phyloP scores from a whole-genome alignment of 495 filamentous ascomycete species.

The Articulospora tetracladia region DNA sequence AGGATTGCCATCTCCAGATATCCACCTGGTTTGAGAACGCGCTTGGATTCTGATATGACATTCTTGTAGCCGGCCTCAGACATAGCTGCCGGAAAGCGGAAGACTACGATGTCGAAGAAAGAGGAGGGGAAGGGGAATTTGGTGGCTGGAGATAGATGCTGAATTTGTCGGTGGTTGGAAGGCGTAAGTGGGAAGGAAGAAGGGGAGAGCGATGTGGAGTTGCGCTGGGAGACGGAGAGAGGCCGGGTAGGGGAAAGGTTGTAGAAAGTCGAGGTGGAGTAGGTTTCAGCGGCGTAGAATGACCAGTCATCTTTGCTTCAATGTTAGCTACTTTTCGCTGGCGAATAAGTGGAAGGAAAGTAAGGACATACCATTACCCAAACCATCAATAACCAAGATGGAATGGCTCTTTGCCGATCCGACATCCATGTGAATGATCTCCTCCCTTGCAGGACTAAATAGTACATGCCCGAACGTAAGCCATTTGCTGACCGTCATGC shows the following conservation, averaged over 20 bases:
- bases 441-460: constrained; percentile 86
- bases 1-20: constrained; percentile 84
- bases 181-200: constrained; percentile 55
- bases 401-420: constrained; percentile 45
- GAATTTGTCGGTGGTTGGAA: constrained; percentile 81
- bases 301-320: constrained; percentile 80
- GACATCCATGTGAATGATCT: constrained; percentile 48
- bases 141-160: constrained; percentile 60
- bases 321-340: constrained; percentile 26
- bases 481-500: constrained; percentile 68
- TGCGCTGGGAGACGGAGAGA: constrained; percentile 35
- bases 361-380: constrained; percentile 55
- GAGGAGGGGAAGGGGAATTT: constrained; percentile 85
- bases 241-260: constrained; percentile 60
- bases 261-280: constrained; percentile 81
- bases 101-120: constrained; percentile 80
- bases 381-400: constrained; percentile 88
- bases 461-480: constrained; percentile 92
- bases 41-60: constrained; percentile 81
- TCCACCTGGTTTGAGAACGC: constrained; percentile 85
- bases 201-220: constrained; percentile 24
- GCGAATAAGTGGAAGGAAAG: not conserved
- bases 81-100: constrained; percentile 79
- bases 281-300: constrained; percentile 92
- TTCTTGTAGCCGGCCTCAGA: constrained; percentile 73